Percentiles rank a stretch among this genome's conserved stretches.
Conservation (phyloP, 768 basidiomycete genomes). For the Russula virescens region DNA sequence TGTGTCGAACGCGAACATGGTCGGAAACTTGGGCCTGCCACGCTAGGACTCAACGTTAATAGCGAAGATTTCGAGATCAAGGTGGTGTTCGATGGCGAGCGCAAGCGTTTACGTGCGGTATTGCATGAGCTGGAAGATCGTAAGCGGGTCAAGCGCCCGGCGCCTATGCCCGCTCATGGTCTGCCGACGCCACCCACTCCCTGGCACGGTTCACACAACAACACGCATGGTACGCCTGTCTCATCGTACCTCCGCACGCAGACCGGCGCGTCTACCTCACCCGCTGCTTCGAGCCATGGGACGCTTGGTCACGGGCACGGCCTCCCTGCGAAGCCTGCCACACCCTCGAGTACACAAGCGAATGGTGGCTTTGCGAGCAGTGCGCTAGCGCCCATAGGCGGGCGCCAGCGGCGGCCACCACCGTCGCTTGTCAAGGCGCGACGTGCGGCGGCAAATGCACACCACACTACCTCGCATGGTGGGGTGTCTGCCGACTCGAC, state of each 20-base stretch:
- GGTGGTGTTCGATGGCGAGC: slow-evolving; percentile 78
- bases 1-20: slow-evolving; percentile 68
- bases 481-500: slow-evolving; percentile 17
- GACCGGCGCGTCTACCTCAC: slow-evolving; percentile 14
- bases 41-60: slow-evolving; percentile 30
- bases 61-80: slow-evolving; percentile 56
- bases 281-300: slow-evolving; percentile 9
- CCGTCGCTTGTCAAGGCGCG: slow-evolving; percentile 21
- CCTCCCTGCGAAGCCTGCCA: slow-evolving; percentile 23
- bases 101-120: slow-evolving; percentile 54
- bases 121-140: slow-evolving; percentile 56
- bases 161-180: slow-evolving; percentile 15
- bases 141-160: slow-evolving; percentile 36
- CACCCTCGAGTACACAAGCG: slow-evolving; percentile 17
- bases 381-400: slow-evolving; percentile 19
- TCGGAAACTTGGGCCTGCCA: slow-evolving; percentile 45
- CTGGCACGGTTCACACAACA: slow-evolving; percentile 31
- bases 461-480: neutral
- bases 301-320: slow-evolving; percentile 1
- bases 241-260: slow-evolving; percentile 20
- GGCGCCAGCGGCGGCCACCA: slow-evolving; percentile 23
- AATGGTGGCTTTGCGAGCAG: slow-evolving; percentile 11
- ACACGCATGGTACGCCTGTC: slow-evolving; percentile 20
- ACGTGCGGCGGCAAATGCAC: slow-evolving; percentile 6
- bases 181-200: slow-evolving; percentile 10